Evolutionary conservation across 2,329 filamentous ascomycete species (phyloP).

Genomic region (Calonectria hawksworthii): DNA sequence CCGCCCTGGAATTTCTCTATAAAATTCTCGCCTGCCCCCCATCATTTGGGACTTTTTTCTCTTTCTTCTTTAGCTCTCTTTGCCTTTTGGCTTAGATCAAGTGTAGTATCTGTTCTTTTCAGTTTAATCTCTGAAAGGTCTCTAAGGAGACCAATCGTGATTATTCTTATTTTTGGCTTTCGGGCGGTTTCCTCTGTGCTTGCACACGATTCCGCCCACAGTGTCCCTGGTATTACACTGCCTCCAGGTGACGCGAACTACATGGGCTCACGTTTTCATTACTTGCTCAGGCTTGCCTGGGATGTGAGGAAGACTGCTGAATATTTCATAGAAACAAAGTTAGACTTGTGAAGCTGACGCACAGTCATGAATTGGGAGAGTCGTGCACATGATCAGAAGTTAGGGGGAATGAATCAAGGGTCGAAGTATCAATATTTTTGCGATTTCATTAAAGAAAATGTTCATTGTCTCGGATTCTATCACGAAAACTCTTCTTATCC

Average conservation of each 20-base stretch:
- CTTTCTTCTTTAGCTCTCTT: not conserved
- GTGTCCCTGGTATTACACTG: not conserved
- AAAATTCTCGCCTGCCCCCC: not conserved
- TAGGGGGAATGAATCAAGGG: no score
- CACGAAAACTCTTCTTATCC: not conserved
- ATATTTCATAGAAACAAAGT: no score
- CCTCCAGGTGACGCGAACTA: not conserved
- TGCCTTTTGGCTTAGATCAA: not conserved
- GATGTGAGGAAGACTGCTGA: not conserved
- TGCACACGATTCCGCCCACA: not conserved
- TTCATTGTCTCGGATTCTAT: not conserved
- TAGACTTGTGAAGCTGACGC: no score
- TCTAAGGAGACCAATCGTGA: not conserved
- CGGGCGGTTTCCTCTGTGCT: not conserved
- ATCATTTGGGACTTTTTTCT: not conserved
- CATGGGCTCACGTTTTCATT: not conserved
- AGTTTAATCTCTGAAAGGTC: not conserved
- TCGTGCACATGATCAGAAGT: no score
- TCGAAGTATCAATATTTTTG: not conserved
- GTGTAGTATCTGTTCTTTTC: not conserved
- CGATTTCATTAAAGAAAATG: not conserved
- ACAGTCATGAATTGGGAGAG: no score
- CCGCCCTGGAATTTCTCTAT: not conserved
- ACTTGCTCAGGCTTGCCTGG: not conserved
- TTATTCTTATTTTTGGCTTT: not conserved